Conservation (phyloP, 306 rosid genomes). For the Inga leiocalycina region DNA sequence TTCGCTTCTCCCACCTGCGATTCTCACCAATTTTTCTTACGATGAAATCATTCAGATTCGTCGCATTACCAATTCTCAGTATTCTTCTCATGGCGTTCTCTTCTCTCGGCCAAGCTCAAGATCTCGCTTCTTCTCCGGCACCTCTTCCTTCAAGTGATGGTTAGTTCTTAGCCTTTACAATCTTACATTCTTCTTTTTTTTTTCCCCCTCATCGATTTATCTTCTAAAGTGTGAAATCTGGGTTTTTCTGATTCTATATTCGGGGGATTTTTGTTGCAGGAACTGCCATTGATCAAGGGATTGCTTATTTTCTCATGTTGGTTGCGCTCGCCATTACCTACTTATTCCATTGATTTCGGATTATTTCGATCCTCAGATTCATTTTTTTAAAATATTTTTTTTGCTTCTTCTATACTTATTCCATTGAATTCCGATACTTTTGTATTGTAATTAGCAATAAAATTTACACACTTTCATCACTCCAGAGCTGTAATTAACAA, state of each 20-base stretch:
- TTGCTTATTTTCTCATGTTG: conserved; percentile 57
- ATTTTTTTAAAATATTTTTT: background rate
- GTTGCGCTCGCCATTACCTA: conserved; percentile 68
- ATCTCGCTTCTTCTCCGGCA: conserved; percentile 45
- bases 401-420: conserved; percentile 11
- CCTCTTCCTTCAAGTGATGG: conserved; percentile 52
- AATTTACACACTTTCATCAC: background rate
- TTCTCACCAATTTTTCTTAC: background rate
- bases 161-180: conserved; percentile 5
- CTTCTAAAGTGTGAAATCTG: background rate
- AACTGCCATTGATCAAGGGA: conserved; percentile 63
- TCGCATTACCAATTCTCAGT: conserved; percentile 38
- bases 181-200: background rate
- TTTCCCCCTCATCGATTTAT: background rate
- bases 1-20: background rate
- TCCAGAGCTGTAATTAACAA: background rate
- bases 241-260: background rate
- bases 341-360: conserved; percentile 48
- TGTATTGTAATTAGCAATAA: conserved; percentile 13
- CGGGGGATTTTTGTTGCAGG: conserved; percentile 35
- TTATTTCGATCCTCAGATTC: background rate
- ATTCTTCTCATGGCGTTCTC: conserved; percentile 40
- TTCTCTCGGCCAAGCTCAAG: conserved; percentile 34
- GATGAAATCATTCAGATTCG: conserved; percentile 37
- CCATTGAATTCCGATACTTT: background rate